Conservation (phyloP, 805 yeast genomes). For the Kodamaea lidongshanica region DNA sequence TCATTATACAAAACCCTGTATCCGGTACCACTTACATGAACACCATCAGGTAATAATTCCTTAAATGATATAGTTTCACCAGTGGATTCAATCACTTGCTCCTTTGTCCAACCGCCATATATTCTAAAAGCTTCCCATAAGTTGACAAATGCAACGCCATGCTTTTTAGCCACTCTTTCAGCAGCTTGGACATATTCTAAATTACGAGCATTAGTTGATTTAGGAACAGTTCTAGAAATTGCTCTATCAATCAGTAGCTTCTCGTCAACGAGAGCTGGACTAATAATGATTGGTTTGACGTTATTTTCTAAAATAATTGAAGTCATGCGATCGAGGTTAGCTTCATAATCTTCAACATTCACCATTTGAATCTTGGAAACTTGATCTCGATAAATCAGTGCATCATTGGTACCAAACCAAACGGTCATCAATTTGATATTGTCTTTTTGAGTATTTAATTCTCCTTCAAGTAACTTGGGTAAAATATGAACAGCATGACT, state of each 20-base stretch:
- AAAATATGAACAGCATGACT: conserved; percentile 44
- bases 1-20: conserved; percentile 3
- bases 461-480: conserved; percentile 43
- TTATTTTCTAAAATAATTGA: conserved; percentile 31
- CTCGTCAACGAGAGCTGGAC: conserved; percentile 56
- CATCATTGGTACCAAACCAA: conserved; percentile 81
- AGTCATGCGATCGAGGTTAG: conserved; percentile 44
- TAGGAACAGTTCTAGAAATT: no score
- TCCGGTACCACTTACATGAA: conserved; percentile 1
- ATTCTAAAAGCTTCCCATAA: conserved; percentile 40
- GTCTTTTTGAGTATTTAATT: conserved; percentile 13
- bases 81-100: conserved; percentile 26
- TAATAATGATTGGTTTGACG: conserved; percentile 52
- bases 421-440: conserved; percentile 45
- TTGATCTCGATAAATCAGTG: conserved; percentile 9
- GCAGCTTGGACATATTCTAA: conserved; percentile 49
- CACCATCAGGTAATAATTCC: conserved; percentile 4
- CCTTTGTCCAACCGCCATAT: conserved; percentile 28
- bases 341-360: conserved; percentile 41
- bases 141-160: conserved; percentile 54
- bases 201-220: no score
- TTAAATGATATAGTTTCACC: not conserved
- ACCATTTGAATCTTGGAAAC: conserved; percentile 36
- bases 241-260: no score
- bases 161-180: conserved; percentile 36